Evolutionary conservation across 2,329 filamentous ascomycete species (phyloP).

Genomic region (Trichoderma cornu-damae): DNA sequence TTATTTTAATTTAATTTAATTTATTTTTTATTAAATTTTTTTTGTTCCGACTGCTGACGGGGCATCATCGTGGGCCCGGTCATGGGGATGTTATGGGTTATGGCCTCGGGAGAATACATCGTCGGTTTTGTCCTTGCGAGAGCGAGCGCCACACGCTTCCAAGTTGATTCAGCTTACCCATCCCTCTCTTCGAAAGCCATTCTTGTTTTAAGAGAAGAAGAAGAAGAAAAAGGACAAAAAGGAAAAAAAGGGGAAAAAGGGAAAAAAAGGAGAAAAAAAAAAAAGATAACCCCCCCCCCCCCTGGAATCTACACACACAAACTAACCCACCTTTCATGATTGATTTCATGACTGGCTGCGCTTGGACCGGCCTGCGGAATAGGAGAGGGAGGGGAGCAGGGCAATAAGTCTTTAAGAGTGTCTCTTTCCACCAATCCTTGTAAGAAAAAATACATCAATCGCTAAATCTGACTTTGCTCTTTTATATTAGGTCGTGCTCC

Average conservation of each 20-base stretch:
- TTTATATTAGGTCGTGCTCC: conserved; percentile 9
- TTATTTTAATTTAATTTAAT: no score
- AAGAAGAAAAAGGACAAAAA: background rate
- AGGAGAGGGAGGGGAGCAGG: background rate
- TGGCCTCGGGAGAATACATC: no score
- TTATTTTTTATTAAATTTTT: no score
- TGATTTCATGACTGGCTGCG: background rate
- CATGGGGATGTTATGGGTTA: no score
- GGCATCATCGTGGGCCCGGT: no score
- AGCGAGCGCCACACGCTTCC: background rate
- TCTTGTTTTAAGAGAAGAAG: background rate
- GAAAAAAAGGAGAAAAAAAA: no score
- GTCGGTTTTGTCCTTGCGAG: no score
- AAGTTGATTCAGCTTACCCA: background rate
- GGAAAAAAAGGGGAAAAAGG: background rate
- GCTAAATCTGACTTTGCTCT: conserved; percentile 9
- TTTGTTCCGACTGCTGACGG: no score
- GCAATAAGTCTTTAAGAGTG: background rate
- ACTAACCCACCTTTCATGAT: background rate
- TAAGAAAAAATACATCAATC: conserved; percentile 9
- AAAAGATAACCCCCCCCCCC: no score
- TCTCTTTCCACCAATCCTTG: conserved; percentile 2
- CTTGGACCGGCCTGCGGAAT: background rate
- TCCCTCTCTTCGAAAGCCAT: background rate
- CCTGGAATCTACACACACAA: conserved; percentile 3